Evolutionary conservation across 2,329 filamentous ascomycete species (phyloP).

Genomic region (Cladosporium halotolerans): DNA sequence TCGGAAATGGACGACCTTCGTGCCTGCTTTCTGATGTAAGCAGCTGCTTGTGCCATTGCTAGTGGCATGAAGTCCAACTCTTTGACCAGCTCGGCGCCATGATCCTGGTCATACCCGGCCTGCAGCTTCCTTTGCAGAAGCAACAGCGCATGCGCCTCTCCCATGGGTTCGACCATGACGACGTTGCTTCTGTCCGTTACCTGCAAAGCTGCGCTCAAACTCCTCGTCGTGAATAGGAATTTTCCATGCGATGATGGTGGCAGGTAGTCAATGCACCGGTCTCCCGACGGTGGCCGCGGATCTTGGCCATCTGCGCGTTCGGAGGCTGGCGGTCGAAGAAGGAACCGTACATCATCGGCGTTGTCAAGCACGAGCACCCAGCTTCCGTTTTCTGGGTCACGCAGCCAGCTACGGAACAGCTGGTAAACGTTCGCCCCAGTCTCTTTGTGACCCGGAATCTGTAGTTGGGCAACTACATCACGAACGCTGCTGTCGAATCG

Average conservation of each 20-base stretch:
- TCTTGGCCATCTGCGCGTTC: not conserved
- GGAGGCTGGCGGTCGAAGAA: not conserved
- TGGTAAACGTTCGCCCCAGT: constrained; percentile 16
- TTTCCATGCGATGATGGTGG: not conserved
- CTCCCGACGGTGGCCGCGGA: not conserved
- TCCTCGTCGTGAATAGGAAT: not conserved
- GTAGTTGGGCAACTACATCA: constrained; percentile 11
- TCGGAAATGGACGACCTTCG: constrained; percentile 27
- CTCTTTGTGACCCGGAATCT: constrained; percentile 14
- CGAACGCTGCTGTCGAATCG: constrained; percentile 18
- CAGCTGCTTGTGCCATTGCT: constrained; percentile 30
- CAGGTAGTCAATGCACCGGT: not conserved
- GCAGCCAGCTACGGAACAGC: constrained; percentile 20
- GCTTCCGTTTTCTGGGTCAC: constrained; percentile 9
- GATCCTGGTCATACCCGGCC: not conserved
- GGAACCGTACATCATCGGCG: not conserved
- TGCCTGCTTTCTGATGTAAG: constrained; percentile 26
- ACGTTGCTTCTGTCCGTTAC: not conserved
- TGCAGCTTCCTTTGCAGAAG: not conserved
- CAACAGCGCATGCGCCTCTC: not conserved
- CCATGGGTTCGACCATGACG: not conserved
- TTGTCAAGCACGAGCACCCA: constrained; percentile 6
- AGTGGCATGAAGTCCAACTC: constrained; percentile 30
- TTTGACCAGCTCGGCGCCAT: not conserved
- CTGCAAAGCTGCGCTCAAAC: not conserved